Evolutionary conservation across 495 filamentous ascomycete genomes (phyloP), one percentile per base, ranked within the genome.

Genomic region (Hypomontagnella submonticulosa): DNA sequence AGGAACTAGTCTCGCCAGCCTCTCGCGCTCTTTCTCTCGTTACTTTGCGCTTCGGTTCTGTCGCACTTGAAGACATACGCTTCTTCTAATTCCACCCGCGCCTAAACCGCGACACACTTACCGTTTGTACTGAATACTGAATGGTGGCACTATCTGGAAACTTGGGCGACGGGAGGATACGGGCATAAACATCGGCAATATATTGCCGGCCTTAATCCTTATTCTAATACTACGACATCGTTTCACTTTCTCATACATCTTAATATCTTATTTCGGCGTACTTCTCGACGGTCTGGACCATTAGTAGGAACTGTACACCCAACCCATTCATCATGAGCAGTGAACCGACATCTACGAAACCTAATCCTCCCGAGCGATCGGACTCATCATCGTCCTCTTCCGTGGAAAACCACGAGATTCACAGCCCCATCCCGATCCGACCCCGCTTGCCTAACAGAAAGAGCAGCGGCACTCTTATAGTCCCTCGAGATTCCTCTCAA

Each of bases 381-480:
- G 71, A 75, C 56, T 76, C 74, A 36, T 81, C 79, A 8, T 80
- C 77, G 15, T 71, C 72, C 33, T 75, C 76, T 20, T 79, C 78
- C 3, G 42, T 71, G 37, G 79, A 77, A 40, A 71, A 69, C 1
- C 63, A 64, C 4, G 72, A 75, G 8, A 79, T 80, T n/a, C 71
- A 78, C 52, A 71, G 74, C 23, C 78, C 80, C 11, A 60, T 76
- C 34, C 76, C 88, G 71, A 64, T 84, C 76, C 67, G 82, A 73
- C 73, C 83, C 78, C 76, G 81, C 70, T 70, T 83, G 27, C 75
- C 77, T 40, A 88, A 84, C 69, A 84, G 91, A 36, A 91, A 90
- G 76, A 88, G 87, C 50, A 92, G 88, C 70, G 90, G 89, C 61
- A 92, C 92, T 30, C 90, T 93, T 64, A 88, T 96, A 59, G 87